Evolutionary conservation across 2,329 filamentous ascomycete genomes (phyloP), one percentile per base, ranked within the genome.

Genomic region (Aspergillus persii): DNA sequence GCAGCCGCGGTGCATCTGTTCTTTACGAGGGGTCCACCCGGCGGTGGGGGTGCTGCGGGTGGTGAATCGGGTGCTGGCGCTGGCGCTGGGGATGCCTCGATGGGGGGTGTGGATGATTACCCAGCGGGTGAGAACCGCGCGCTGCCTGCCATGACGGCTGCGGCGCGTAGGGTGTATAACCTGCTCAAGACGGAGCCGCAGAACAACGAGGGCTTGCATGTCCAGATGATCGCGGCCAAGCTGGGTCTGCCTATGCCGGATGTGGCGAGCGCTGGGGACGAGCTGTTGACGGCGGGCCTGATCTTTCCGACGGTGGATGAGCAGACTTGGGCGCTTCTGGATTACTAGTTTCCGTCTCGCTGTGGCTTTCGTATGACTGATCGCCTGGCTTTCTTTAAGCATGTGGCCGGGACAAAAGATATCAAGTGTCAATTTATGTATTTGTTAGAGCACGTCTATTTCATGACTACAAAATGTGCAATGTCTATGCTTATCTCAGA

Each of bases 281-380:
- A 98, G 76, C 76, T 99, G 70, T 76, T 92, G 48, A 81, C 81
- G 2, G 78, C 85, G 57, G 91, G 92, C 31, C 72, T 91, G 67
- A 91, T 96, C 64, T 99, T 92, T 78, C 91, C 92, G 30, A 99
- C 96, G 8, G 84, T 96, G 58, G 92, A 98, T 76, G 94, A 98
- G 70, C 84, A 91, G 76, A 98, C 94, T 0, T 98, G 91, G 89
- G 91, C 92, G 48, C 81, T 96, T 63, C 80, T 97, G 61, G 91
- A 96, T 60, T 85, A 60, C 47, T 67, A 66, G 50, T 54, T 57
- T 36, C 36, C 54, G 12, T 39, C 12, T 39, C 15, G 12, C 4
- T n/a, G 12, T 41, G 12, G 11, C n/a, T 41, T 41, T 8, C 15
- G n/a, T n/a, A n/a, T n/a, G n/a, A n/a, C n/a, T n/a, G n/a, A n/a